These are phyloP conservation scores for Zasmidium cellare DNA, from an alignment of 2,329 filamentous ascomycete species.

Conservation along the genomic window DNA sequence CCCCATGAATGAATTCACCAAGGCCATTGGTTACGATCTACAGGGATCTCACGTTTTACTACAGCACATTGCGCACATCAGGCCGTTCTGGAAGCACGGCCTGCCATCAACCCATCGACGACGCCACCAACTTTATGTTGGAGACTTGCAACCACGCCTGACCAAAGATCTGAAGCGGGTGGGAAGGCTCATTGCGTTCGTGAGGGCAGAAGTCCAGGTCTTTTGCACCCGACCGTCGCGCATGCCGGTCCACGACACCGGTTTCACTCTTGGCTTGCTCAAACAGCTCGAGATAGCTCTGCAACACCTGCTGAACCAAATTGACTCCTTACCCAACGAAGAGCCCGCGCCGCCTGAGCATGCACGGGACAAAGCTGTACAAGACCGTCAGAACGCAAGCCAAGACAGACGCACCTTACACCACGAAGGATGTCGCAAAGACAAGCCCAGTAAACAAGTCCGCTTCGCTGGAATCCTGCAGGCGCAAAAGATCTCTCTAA, in stretches of 20 bases:
- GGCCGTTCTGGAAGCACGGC: slow-evolving; percentile 11
- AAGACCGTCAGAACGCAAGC: background rate
- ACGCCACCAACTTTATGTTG: slow-evolving; percentile 10
- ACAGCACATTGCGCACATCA: slow-evolving; percentile 10
- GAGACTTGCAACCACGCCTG: slow-evolving; percentile 9
- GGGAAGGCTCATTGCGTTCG: slow-evolving; percentile 9
- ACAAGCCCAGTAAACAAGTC: background rate
- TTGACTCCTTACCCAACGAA: background rate
- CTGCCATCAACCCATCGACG: slow-evolving; percentile 10
- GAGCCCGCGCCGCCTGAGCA: background rate
- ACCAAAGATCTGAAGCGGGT: slow-evolving; percentile 5
- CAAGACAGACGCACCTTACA: no score
- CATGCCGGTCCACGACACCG: background rate
- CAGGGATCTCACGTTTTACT: slow-evolving; percentile 11
- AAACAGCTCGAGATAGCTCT: background rate
- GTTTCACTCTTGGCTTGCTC: background rate
- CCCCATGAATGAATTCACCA: slow-evolving; percentile 11
- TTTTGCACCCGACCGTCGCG: background rate
- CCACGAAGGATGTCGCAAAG: background rate
- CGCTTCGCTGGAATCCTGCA: background rate
- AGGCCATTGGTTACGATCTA: slow-evolving; percentile 11
- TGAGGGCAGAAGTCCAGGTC: slow-evolving; percentile 5
- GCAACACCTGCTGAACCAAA: background rate
- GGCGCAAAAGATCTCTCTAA: background rate
- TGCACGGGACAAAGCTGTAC: background rate